These are phyloP conservation scores for Sporothrix mexicana DNA, from an alignment of 2,329 filamentous ascomycete species.

Conservation along the genomic window DNA sequence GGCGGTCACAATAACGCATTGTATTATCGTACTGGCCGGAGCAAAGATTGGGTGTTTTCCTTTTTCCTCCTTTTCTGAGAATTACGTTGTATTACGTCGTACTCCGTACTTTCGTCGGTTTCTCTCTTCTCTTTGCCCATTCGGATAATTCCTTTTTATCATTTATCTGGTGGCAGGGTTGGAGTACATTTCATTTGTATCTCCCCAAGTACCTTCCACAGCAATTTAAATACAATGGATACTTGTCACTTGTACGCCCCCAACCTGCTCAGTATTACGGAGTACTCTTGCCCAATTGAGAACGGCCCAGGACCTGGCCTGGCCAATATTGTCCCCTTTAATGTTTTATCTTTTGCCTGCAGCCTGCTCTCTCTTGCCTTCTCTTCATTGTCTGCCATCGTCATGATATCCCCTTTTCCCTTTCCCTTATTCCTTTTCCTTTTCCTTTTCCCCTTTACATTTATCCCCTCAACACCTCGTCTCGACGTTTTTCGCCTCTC, in stretches of 20 bases:
- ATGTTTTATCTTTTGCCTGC: conserved; percentile 5
- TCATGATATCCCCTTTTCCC: neutral
- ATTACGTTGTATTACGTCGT: neutral
- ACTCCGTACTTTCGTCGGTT: no score
- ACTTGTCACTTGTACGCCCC: neutral
- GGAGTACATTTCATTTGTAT: neutral
- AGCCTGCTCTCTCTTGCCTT: neutral
- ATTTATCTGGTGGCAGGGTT: neutral
- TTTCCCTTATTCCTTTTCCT: neutral
- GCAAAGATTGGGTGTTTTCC: conserved; percentile 1
- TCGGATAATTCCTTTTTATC: conserved; percentile 9
- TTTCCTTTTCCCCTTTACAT: neutral
- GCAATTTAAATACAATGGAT: neutral
- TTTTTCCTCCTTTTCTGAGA: neutral
- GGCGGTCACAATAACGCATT: neutral
- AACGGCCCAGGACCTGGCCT: neutral
- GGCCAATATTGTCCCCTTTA: conserved; percentile 11
- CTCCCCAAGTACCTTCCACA: neutral
- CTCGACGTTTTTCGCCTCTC: conserved; percentile 11
- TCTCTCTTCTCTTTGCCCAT: neutral
- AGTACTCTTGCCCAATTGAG: neutral
- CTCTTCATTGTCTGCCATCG: neutral
- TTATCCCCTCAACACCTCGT: conserved; percentile 7
- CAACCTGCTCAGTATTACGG: neutral
- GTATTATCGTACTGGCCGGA: conserved; percentile 7